These are phyloP conservation scores for Lasiosphaeria hispida DNA, from an alignment of 495 filamentous ascomycete genomes.

Conservation along the genomic window DNA sequence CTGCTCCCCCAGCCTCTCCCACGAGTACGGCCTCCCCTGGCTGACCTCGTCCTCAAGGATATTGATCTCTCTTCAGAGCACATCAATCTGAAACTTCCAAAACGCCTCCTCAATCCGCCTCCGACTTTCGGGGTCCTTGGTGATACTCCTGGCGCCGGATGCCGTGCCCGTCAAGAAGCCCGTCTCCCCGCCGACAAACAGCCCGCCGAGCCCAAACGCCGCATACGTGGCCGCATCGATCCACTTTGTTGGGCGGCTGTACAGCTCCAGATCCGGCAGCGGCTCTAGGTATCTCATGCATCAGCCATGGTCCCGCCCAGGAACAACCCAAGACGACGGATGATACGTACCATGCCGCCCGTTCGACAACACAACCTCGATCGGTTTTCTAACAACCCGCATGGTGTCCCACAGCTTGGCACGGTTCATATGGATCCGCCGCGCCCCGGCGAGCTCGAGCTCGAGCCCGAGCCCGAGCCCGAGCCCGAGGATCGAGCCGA, in stretches of 20 bases:
- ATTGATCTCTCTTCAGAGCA: conserved; percentile 56
- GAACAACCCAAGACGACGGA: too few species aligned
- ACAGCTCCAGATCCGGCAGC: conserved; percentile 58
- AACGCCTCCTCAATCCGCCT: conserved; percentile 64
- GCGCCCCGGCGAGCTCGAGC: too few species aligned
- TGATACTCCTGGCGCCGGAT: conserved; percentile 51
- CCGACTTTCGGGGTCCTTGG: conserved; percentile 51
- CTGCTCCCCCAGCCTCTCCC: conserved; percentile 19
- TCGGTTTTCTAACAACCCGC: too few species aligned
- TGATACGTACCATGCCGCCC: too few species aligned
- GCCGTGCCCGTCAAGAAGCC: conserved; percentile 57
- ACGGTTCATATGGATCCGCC: too few species aligned
- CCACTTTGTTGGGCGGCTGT: conserved; percentile 54
- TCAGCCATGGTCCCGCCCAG: too few species aligned
- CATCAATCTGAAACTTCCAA: conserved; percentile 59
- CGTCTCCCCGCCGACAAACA: conserved; percentile 63
- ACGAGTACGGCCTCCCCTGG: not conserved
- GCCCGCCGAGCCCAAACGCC: conserved; percentile 59
- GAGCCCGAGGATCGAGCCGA: too few species aligned
- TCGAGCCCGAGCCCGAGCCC: too few species aligned
- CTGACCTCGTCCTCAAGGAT: conserved; percentile 44
- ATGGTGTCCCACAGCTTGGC: too few species aligned
- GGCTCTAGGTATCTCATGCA: conserved; percentile 43
- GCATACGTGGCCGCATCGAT: conserved; percentile 63
- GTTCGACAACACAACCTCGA: too few species aligned